Evolutionary conservation across 768 basidiomycete genomes (phyloP).

Genomic region (Pisolithus albus): DNA sequence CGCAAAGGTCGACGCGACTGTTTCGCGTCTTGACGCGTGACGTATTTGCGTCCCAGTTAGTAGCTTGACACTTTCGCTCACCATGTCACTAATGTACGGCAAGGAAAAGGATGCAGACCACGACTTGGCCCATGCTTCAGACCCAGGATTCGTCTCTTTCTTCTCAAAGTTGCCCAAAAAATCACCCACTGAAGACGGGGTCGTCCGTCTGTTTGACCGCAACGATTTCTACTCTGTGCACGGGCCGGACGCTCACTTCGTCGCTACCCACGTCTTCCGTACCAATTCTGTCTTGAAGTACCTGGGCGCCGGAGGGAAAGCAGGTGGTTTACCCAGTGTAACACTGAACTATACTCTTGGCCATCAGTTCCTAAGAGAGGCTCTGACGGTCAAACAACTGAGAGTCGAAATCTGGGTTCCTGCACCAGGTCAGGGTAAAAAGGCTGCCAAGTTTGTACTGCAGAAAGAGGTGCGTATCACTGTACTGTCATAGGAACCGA

Average conservation of each 20-base stretch:
- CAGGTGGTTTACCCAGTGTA: slow-evolving; percentile 66
- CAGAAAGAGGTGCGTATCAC: slow-evolving; percentile 62
- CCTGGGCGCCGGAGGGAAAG: slow-evolving; percentile 60
- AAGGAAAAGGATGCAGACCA: slow-evolving; percentile 53
- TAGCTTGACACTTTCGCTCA: neutral
- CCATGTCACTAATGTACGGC: slow-evolving; percentile 57
- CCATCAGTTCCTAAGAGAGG: slow-evolving; percentile 78
- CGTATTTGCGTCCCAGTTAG: too few species aligned
- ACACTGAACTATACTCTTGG: slow-evolving; percentile 71
- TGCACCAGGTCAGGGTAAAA: slow-evolving; percentile 68
- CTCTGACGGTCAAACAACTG: slow-evolving; percentile 83
- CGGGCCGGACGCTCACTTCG: slow-evolving; percentile 80
- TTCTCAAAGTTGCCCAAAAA: slow-evolving; percentile 56
- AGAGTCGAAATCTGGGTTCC: slow-evolving; percentile 87
- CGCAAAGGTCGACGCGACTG: too few species aligned
- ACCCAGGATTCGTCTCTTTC: slow-evolving; percentile 74
- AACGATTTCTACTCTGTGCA: slow-evolving; percentile 84
- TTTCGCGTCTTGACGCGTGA: too few species aligned
- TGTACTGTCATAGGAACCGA: neutral
- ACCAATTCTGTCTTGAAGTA: slow-evolving; percentile 93
- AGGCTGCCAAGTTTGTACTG: slow-evolving; percentile 64
- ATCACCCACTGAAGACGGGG: slow-evolving; percentile 65
- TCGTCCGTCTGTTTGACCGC: slow-evolving; percentile 83
- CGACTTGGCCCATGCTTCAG: slow-evolving; percentile 52
- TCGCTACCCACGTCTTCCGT: slow-evolving; percentile 75